Percentiles rank a stretch among this genome's conserved stretches.
Evolutionary conservation across 2,329 filamentous ascomycete species (phyloP).

Genomic region (Xylaria sp.): DNA sequence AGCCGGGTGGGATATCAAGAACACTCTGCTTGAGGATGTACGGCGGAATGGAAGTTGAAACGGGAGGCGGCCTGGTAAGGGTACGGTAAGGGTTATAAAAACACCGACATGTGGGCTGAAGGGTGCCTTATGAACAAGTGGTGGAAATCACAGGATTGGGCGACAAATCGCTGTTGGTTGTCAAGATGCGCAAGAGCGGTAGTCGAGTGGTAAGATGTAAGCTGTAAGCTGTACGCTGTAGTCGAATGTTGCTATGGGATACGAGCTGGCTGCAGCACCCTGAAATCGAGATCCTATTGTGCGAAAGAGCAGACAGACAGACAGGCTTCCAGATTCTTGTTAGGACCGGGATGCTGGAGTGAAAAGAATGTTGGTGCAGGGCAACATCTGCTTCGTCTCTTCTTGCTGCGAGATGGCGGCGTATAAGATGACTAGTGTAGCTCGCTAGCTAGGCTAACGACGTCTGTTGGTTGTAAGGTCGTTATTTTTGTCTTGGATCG

Average conservation of each 20-base stretch:
- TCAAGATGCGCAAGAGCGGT: neutral
- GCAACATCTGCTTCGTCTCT: neutral
- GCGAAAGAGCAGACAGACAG: no score
- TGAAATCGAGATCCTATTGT: neutral
- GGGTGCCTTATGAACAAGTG: neutral
- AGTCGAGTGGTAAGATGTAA: neutral
- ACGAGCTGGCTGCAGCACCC: neutral
- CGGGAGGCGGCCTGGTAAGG: neutral
- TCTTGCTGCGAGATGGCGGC: slow-evolving; percentile 1
- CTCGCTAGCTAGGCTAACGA: neutral
- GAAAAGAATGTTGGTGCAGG: neutral
- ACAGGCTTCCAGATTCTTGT: neutral
- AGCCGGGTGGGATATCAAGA: no score
- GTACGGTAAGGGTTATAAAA: neutral
- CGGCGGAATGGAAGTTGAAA: neutral
- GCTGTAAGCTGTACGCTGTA: neutral
- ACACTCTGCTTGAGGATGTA: neutral
- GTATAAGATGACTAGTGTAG: neutral
- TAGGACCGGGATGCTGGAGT: slow-evolving; percentile 3
- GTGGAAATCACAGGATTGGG: neutral
- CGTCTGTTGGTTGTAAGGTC: neutral
- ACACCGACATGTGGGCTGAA: neutral
- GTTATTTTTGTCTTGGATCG: no score
- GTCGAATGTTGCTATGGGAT: neutral
- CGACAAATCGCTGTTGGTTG: neutral